phyloP scores from a whole-genome alignment of 1,284 basidiomycete genomes.

The Ceratobasidium sp. region DNA sequence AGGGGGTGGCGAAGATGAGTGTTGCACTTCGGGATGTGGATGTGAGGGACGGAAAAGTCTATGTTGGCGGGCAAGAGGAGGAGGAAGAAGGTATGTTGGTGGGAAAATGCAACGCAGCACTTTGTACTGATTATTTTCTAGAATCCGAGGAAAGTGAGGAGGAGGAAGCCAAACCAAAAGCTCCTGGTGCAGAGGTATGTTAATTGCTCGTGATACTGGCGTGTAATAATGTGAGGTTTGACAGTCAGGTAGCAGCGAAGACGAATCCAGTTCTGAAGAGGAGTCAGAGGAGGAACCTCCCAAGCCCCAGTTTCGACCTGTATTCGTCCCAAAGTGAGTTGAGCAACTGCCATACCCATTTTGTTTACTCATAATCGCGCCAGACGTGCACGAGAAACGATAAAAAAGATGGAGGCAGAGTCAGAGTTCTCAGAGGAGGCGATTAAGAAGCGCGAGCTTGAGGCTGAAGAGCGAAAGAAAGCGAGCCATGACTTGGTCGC shows the following conservation, averaged over 20 bases:
- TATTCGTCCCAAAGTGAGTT: constrained; percentile 89
- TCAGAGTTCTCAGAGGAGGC: constrained; percentile 77
- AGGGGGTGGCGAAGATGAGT: constrained; percentile 62
- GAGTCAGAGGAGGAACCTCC: constrained; percentile 53
- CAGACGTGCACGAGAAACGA: constrained; percentile 77
- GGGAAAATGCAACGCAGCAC: neutral
- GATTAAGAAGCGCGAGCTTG: constrained; percentile 67
- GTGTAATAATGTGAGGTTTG: constrained; percentile 7
- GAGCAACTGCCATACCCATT: neutral
- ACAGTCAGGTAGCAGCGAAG: constrained; percentile 51
- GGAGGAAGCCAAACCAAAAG: constrained; percentile 60
- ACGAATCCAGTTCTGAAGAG: constrained; percentile 55
- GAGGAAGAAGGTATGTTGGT: constrained; percentile 62
- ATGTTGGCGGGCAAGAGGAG: constrained; percentile 77
- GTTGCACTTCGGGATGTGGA: constrained; percentile 77
- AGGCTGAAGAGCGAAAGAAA: constrained; percentile 78
- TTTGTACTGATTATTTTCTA: constrained; percentile 13
- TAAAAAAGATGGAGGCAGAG: constrained; percentile 70
- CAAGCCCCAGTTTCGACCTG: constrained; percentile 78
- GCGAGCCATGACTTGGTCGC: constrained; percentile 88
- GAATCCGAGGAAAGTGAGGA: constrained; percentile 58
- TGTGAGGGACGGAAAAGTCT: constrained; percentile 79
- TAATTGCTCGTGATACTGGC: neutral
- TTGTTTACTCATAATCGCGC: neutral
- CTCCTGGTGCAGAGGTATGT: constrained; percentile 49